phyloP scores from a whole-genome alignment of 1,139 yeast genomes.

The Geotrichum armillariae region DNA sequence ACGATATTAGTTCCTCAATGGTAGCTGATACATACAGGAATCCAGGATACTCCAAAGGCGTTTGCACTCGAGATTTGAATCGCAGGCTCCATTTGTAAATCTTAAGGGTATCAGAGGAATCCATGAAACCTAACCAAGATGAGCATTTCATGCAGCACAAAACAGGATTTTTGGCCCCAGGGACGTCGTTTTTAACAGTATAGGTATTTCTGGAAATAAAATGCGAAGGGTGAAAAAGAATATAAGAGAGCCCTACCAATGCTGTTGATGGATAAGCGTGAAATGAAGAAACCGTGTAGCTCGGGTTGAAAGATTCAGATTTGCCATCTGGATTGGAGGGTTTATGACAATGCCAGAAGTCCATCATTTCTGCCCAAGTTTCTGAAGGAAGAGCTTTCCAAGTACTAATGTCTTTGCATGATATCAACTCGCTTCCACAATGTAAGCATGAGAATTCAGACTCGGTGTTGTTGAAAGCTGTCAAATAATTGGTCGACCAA shows the following conservation, averaged over 20 bases:
- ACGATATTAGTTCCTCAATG: slow-evolving; percentile 34
- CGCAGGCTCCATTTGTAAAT: slow-evolving; percentile 62
- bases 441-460: slow-evolving; percentile 9
- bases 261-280: slow-evolving; percentile 49
- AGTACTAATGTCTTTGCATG: slow-evolving; percentile 15
- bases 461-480: background rate
- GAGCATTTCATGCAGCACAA: slow-evolving; percentile 35
- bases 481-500: slow-evolving; percentile 12
- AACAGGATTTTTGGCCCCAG: slow-evolving; percentile 2
- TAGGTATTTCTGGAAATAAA: slow-evolving; percentile 1
- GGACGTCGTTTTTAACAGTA: background rate
- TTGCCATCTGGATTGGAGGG: slow-evolving; percentile 49
- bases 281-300: slow-evolving; percentile 39
- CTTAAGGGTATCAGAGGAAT: slow-evolving; percentile 38
- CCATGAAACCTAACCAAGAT: slow-evolving; percentile 41
- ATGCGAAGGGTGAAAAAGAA: slow-evolving; percentile 43
- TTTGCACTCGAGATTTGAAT: slow-evolving; percentile 27
- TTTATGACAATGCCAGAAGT: slow-evolving; percentile 97
- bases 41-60: slow-evolving; percentile 20
- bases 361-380: slow-evolving; percentile 94
- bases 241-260: slow-evolving; percentile 60
- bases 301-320: slow-evolving; percentile 27
- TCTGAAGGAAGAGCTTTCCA: slow-evolving; percentile 81
- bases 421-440: background rate
- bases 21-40: slow-evolving; percentile 31